Conservation (phyloP, 2,329 filamentous ascomycete species). For the Arachnomyces sp. region DNA sequence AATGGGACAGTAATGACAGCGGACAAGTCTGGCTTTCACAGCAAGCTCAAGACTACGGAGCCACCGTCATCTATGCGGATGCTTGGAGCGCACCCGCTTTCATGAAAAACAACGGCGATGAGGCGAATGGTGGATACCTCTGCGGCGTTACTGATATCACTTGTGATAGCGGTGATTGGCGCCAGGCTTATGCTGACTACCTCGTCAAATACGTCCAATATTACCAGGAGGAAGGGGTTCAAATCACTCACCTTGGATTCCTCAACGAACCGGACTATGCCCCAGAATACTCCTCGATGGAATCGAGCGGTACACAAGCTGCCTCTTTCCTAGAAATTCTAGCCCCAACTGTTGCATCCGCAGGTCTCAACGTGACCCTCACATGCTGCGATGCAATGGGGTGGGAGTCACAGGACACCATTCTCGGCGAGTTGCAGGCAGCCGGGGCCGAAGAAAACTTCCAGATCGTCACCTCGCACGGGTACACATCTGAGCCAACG, state of each 20-base stretch:
- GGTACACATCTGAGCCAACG: conserved; percentile 34
- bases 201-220: conserved; percentile 40
- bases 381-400: conserved; percentile 40
- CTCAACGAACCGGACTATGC: conserved; percentile 39
- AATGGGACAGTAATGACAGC: conserved; percentile 40
- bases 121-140: conserved; percentile 38
- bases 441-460: conserved; percentile 32
- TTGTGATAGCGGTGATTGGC: conserved; percentile 40
- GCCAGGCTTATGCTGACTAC: conserved; percentile 42
- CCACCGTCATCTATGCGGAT: conserved; percentile 42
- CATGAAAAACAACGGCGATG: conserved; percentile 44
- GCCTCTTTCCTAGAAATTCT: conserved; percentile 46
- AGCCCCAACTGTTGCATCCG: conserved; percentile 28
- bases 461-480: conserved; percentile 35
- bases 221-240: conserved; percentile 34
- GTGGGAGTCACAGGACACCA: conserved; percentile 32
- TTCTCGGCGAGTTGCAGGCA: conserved; percentile 30
- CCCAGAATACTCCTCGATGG: conserved; percentile 40
- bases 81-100: conserved; percentile 45
- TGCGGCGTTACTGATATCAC: conserved; percentile 36
- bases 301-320: conserved; percentile 38
- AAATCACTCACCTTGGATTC: conserved; percentile 36
- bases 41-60: conserved; percentile 37
- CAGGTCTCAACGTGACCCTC: conserved; percentile 31
- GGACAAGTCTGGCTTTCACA: conserved; percentile 47